Percentiles rank a stretch among this genome's conserved stretches.
These are phyloP conservation scores for Inonotus obliquus DNA, from an alignment of 1,284 basidiomycete species.

Conservation along the genomic window DNA sequence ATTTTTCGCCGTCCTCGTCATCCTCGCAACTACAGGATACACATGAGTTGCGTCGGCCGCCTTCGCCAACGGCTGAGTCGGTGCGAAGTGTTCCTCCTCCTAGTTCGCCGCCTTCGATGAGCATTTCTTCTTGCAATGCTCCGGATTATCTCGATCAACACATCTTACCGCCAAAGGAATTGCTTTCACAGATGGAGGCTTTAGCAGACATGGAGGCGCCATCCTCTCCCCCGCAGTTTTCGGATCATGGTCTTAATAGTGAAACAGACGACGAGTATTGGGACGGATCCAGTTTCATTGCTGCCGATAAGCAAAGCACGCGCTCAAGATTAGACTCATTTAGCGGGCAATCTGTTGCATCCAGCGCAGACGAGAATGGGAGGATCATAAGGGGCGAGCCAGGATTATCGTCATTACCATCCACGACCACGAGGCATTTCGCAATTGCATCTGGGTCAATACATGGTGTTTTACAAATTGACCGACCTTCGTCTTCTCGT, in stretches of 20 bases:
- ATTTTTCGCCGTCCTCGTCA: constrained; percentile 7
- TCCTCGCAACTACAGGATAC: constrained; percentile 1
- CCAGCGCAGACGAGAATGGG: constrained; percentile 6
- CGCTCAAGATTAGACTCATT: constrained; percentile 15
- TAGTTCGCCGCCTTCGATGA: neutral
- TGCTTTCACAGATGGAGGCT: constrained; percentile 17
- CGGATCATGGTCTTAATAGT: constrained; percentile 2
- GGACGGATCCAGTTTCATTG: constrained; percentile 8
- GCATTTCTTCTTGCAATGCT: neutral
- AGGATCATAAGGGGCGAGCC: neutral
- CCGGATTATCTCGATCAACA: constrained; percentile 8
- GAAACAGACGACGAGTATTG: constrained; percentile 17
- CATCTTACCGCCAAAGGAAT: constrained; percentile 18
- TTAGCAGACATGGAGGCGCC: constrained; percentile 15
- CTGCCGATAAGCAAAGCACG: constrained; percentile 9
- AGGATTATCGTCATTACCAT: constrained; percentile 2
- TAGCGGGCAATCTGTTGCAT: constrained; percentile 8
- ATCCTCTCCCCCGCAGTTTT: constrained; percentile 12
- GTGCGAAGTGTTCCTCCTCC: neutral
- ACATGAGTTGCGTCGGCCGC: neutral
- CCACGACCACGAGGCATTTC: constrained; percentile 13
- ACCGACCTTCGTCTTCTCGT: constrained; percentile 14
- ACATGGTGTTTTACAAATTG: constrained; percentile 9
- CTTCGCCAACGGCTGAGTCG: constrained; percentile 3
- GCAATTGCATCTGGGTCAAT: constrained; percentile 14